Conservation (phyloP, 345 rosid genomes). For the Syzygium grande region DNA sequence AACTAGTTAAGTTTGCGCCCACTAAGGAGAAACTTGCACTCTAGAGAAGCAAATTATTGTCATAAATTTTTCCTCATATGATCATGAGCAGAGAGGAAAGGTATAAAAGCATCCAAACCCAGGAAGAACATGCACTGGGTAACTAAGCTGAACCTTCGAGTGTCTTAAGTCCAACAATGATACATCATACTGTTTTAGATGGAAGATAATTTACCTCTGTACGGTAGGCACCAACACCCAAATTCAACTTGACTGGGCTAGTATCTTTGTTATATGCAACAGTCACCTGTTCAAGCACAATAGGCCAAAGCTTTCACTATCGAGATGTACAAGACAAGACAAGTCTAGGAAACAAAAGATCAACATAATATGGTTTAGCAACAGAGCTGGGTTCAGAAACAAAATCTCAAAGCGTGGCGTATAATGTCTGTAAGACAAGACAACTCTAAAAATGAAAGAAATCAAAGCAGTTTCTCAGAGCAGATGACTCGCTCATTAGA, state of each 20-base stretch:
- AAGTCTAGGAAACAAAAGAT: not conserved
- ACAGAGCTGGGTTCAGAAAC: not conserved
- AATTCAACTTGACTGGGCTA: constrained; percentile 76
- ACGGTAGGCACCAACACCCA: constrained; percentile 97
- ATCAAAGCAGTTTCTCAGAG: not conserved
- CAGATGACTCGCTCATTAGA: not conserved
- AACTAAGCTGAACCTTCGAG: not conserved
- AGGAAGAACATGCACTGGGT: not conserved
- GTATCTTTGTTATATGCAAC: constrained; percentile 90
- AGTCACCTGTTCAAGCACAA: constrained; percentile 49
- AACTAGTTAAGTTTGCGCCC: too few species aligned
- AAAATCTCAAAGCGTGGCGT: not conserved
- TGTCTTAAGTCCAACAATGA: not conserved
- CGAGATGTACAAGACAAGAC: not conserved
- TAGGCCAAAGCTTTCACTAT: not conserved
- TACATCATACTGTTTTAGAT: not conserved
- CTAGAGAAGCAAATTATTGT: not conserved
- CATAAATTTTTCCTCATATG: not conserved
- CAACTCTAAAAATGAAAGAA: not conserved
- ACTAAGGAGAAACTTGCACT: not conserved
- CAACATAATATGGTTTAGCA: not conserved
- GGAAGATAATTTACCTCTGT: constrained; percentile 52
- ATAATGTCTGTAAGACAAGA: not conserved
- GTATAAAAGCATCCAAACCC: not conserved
- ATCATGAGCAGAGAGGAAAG: not conserved